Percentiles rank a stretch among this genome's conserved stretches.
These are phyloP conservation scores for Trametes cingulata DNA, from an alignment of 768 basidiomycete genomes.

Conservation along the genomic window DNA sequence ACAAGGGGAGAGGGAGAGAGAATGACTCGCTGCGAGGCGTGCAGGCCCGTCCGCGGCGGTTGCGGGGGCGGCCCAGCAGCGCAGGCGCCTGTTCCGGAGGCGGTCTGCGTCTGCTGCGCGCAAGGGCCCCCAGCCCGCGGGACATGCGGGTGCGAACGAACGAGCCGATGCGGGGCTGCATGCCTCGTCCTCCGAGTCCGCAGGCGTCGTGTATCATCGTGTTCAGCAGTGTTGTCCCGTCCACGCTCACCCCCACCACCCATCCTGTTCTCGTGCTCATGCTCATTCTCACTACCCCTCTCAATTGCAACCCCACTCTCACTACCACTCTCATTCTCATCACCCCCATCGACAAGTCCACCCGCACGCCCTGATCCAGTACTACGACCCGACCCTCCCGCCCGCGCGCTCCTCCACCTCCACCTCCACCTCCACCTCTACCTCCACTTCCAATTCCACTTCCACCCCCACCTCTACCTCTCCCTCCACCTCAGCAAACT, in stretches of 20 bases:
- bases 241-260: no score
- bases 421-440: no score
- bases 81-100: slow-evolving; percentile 19
- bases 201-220: slow-evolving; percentile 1
- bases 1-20: not conserved
- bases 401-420: no score
- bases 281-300: no score
- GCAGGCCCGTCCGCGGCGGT: no score
- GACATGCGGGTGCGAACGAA: not conserved
- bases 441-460: no score
- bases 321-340: not conserved
- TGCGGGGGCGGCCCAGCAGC: slow-evolving; percentile 13
- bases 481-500: not conserved
- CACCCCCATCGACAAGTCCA: not conserved
- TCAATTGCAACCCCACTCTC: no score
- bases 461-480: not conserved
- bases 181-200: not conserved
- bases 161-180: slow-evolving; percentile 3
- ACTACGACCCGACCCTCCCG: not conserved
- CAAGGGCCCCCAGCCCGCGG: not conserved
- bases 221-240: no score
- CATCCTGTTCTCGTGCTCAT: no score
- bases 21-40: slow-evolving; percentile 26
- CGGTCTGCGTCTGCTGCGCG: no score
- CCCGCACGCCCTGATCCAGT: not conserved